These are phyloP conservation scores for Nitzschia sp. DNA, from an alignment of 108 stramenopile genomes.

Conservation along the genomic window DNA sequence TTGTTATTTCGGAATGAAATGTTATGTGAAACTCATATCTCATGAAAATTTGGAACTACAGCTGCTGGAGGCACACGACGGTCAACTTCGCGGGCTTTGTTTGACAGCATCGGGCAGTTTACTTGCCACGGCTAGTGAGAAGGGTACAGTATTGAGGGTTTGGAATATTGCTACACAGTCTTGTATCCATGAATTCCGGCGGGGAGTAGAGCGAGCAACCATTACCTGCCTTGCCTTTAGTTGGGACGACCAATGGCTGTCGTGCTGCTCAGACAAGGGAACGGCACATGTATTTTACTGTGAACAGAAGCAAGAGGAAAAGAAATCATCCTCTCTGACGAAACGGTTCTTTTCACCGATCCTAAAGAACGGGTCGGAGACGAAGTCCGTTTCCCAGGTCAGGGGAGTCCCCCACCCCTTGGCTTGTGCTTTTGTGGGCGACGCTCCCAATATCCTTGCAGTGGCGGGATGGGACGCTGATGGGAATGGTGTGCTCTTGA, in stretches of 20 bases:
- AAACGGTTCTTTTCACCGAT: conserved; percentile 26
- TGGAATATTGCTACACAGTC: conserved; percentile 79
- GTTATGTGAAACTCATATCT: conserved; percentile 2
- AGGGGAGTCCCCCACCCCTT: conserved; percentile 78
- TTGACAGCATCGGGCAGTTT: conserved; percentile 87
- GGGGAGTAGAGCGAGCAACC: conserved; percentile 92
- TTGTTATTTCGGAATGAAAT: conserved; percentile 14
- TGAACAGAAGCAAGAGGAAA: conserved; percentile 31
- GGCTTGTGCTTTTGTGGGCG: conserved; percentile 80
- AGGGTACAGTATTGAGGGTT: conserved; percentile 95
- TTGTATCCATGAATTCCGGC: conserved; percentile 86
- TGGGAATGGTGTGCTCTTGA: conserved; percentile 81
- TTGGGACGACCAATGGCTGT: conserved; percentile 82
- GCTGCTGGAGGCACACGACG: conserved; percentile 94
- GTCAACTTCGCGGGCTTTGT: conserved; percentile 79
- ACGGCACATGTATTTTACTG: conserved; percentile 93
- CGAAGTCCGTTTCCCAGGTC: conserved; percentile 75
- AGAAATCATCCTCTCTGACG: conserved; percentile 10
- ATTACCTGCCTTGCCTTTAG: conserved; percentile 92
- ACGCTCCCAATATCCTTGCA: conserved; percentile 67
- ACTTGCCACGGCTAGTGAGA: conserved; percentile 90
- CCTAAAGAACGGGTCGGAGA: conserved; percentile 30
- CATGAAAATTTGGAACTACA: too few species aligned
- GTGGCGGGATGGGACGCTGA: conserved; percentile 83
- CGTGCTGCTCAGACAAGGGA: conserved; percentile 93